Conservation (phyloP, 2,329 filamentous ascomycete genomes). For the Fusarium scirpi region DNA sequence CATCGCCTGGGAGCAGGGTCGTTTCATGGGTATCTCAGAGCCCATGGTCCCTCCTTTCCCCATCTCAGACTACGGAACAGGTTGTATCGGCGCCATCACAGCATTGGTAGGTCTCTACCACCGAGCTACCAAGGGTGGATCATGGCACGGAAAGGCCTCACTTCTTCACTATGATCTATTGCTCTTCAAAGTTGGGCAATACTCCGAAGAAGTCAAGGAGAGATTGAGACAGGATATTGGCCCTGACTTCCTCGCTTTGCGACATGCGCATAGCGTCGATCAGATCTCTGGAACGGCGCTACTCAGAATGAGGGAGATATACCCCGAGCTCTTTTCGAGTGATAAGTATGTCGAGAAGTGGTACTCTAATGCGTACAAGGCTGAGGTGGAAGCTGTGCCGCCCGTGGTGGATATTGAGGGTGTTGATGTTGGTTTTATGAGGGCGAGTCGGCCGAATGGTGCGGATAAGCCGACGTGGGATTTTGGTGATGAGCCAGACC, state of each 20-base stretch:
- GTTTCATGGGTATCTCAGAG: slow-evolving; percentile 70
- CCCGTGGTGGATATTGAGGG: slow-evolving; percentile 60
- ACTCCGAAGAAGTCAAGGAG: slow-evolving; percentile 65
- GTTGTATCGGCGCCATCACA: slow-evolving; percentile 77
- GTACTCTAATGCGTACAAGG: slow-evolving; percentile 38
- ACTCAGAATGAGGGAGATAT: slow-evolving; percentile 51
- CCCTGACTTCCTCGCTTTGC: slow-evolving; percentile 65
- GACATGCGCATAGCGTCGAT: slow-evolving; percentile 73
- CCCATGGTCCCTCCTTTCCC: slow-evolving; percentile 75
- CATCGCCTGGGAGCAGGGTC: slow-evolving; percentile 71
- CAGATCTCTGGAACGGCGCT: slow-evolving; percentile 72
- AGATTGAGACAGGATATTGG: slow-evolving; percentile 62
- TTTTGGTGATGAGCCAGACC: slow-evolving; percentile 47
- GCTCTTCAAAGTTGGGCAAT: slow-evolving; percentile 70
- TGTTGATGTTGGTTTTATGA: slow-evolving; percentile 58
- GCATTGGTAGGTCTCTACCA: slow-evolving; percentile 73
- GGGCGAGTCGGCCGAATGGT: slow-evolving; percentile 62
- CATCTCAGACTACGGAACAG: slow-evolving; percentile 76
- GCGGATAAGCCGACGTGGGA: slow-evolving; percentile 70
- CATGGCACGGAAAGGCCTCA: slow-evolving; percentile 73
- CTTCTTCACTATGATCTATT: slow-evolving; percentile 77
- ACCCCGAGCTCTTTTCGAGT: slow-evolving; percentile 31
- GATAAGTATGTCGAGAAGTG: slow-evolving; percentile 35
- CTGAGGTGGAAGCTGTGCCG: slow-evolving; percentile 56
- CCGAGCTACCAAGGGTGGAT: slow-evolving; percentile 72